Base-by-base conservation (phyloP, 129 eudicot genomes). In the Helianthus tuberosus region DNA sequence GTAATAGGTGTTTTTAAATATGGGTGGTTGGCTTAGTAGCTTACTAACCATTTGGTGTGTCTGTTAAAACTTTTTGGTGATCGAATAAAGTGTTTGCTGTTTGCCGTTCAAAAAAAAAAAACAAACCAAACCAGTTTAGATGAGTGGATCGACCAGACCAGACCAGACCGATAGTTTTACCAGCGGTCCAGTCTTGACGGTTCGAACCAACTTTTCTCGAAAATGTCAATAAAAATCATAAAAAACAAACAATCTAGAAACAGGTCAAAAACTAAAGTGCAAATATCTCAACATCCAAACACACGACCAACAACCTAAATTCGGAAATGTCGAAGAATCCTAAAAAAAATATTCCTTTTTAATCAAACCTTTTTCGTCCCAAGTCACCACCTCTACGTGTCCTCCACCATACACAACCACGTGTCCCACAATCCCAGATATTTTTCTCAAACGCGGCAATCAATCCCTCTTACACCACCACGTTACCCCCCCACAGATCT, bases 361-460 rank as follows among this genome's bases (percentile, higher is more conserved):
- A 1, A 3, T 59, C 1, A 7, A 3, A 51, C 66, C 72, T 51
- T 71, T 64, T 78, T 51, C 9, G 48, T 41, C 57, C 72, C 82
- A 60, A 62, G 72, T 78, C 73, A 78, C 59, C 60, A 16, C 25
- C 77, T 14, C 39, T 20, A 78, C 73, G 82, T 78, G 82, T 68
- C 60, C 73, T 14, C 49, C 46, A 44, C 41, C 10, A 71, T 4
- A 16, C 0, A 13, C 41, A 16, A 5, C 3, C 82, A 78, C 82
- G 78, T 78, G 77, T 62, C 82, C 82, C 64, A 66, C 38, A 48
- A 58, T 10, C 47, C 13, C 25, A 46, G 59, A 80, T 69, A 80
- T 80, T 75, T 75, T 50, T 1, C 54, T 15, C 46, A 54, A 60
- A 48, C 83, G 83, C 68, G 75, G 47, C 74, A 23, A 48, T 35